Evolutionary conservation across 2,329 filamentous ascomycete genomes (phyloP).

Genomic region (Bipolaris oryzae): DNA sequence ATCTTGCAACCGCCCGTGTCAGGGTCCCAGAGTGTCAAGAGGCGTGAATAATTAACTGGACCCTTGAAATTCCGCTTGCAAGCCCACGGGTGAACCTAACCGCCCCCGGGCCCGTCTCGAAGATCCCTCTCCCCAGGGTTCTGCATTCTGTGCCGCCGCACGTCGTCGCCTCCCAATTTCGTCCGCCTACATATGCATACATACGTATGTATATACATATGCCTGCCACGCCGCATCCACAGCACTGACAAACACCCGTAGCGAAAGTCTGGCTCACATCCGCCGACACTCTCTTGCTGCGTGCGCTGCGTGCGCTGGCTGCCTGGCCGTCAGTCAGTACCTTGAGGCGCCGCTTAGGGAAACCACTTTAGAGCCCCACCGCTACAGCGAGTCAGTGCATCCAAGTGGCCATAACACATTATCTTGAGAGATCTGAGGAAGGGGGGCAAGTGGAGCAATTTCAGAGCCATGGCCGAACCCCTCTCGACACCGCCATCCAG

Average conservation of each 20-base stretch:
- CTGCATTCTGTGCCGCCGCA: slow-evolving; percentile 19
- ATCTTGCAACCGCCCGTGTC: not conserved
- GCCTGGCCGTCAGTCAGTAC: not conserved
- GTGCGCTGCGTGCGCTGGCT: slow-evolving; percentile 5
- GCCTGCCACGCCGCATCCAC: slow-evolving; percentile 20
- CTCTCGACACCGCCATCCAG: slow-evolving; percentile 28
- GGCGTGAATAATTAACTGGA: slow-evolving; percentile 6
- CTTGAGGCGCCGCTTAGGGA: slow-evolving; percentile 4
- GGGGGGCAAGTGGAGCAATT: slow-evolving; percentile 6
- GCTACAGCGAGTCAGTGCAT: slow-evolving; percentile 23
- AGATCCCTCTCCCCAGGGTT: slow-evolving; percentile 27
- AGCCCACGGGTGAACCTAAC: slow-evolving; percentile 23
- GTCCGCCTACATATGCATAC: not conserved
- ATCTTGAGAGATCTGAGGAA: slow-evolving; percentile 9
- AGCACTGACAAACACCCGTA: slow-evolving; percentile 20
- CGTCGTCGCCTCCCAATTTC: slow-evolving; percentile 13
- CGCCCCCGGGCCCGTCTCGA: slow-evolving; percentile 12
- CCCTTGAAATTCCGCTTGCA: slow-evolving; percentile 13
- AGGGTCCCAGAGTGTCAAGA: slow-evolving; percentile 8
- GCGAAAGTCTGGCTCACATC: not conserved
- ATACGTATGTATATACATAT: not conserved
- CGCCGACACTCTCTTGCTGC: slow-evolving; percentile 1
- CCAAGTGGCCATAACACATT: slow-evolving; percentile 14
- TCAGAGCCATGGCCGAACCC: slow-evolving; percentile 38
- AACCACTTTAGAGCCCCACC: slow-evolving; percentile 19